A percentile compares a stretch with the other conserved stretches of the same genome.
phyloP scores from a whole-genome alignment of 495 filamentous ascomycete species.

The Usnea hakonensis region DNA sequence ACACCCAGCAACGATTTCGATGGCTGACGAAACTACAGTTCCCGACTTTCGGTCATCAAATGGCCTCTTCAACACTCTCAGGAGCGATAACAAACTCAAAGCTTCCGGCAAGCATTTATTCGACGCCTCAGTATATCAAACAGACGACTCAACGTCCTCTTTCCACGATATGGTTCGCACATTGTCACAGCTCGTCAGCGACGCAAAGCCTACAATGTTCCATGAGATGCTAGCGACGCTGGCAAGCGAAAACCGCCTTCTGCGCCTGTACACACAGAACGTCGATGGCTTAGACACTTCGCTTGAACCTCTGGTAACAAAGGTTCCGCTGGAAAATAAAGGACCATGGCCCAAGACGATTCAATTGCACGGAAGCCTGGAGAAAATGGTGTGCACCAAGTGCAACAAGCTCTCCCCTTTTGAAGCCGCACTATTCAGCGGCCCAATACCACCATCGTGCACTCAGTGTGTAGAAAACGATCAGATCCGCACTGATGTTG shows the following conservation, averaged over 20 bases:
- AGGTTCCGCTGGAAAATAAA: conserved; percentile 64
- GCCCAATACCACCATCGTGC: conserved; percentile 78
- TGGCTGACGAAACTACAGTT: conserved; percentile 45
- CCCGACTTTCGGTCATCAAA: conserved; percentile 91
- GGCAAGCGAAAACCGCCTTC: conserved; percentile 78
- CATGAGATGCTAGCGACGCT: conserved; percentile 90
- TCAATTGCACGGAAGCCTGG: conserved; percentile 88
- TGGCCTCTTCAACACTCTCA: conserved; percentile 77
- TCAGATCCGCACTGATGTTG: conserved; percentile 61
- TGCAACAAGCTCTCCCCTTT: conserved; percentile 73
- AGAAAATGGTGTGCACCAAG: conserved; percentile 94
- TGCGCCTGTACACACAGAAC: conserved; percentile 92
- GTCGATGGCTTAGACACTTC: conserved; percentile 90
- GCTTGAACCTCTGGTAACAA: conserved; percentile 69
- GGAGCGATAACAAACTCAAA: conserved; percentile 80
- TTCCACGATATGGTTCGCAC: conserved; percentile 96
- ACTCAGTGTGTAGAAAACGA: conserved; percentile 67
- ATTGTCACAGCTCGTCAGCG: conserved; percentile 64
- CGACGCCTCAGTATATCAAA: conserved; percentile 93
- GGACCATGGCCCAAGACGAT: conserved; percentile 89
- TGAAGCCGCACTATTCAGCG: conserved; percentile 69
- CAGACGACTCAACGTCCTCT: conserved; percentile 73
- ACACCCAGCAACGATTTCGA: conserved; percentile 57
- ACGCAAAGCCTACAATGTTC: conserved; percentile 77
- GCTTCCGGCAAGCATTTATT: conserved; percentile 92